phyloP scores from a whole-genome alignment of 1,284 basidiomycete species.

The Ustilago xerochloae region DNA sequence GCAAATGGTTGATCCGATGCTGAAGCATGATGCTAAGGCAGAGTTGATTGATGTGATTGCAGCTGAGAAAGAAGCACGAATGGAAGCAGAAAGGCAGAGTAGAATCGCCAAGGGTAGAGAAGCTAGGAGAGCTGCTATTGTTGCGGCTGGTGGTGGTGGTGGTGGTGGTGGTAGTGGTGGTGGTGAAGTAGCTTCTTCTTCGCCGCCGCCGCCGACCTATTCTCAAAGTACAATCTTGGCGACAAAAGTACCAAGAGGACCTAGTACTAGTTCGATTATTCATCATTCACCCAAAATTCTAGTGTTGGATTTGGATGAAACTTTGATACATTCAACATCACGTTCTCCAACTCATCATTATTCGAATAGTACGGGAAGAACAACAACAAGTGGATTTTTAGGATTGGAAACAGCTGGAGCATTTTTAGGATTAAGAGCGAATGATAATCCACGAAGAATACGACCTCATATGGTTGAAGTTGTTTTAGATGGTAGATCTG shows the following conservation, averaged over 20 bases:
- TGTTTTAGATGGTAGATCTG: slow-evolving; percentile 85
- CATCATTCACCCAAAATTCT: slow-evolving; percentile 66
- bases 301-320: slow-evolving; percentile 93
- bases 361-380: slow-evolving; percentile 13
- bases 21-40: slow-evolving; percentile 45
- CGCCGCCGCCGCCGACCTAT: not conserved
- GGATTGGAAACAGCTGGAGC: slow-evolving; percentile 59
- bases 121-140: slow-evolving; percentile 24
- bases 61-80: slow-evolving; percentile 41
- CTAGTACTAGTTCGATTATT: slow-evolving; percentile 50
- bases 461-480: slow-evolving; percentile 95
- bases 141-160: not conserved
- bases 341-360: slow-evolving; percentile 72
- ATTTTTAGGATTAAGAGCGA: slow-evolving; percentile 58
- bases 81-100: slow-evolving; percentile 40
- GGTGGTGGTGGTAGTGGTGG: not conserved
- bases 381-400: slow-evolving; percentile 44
- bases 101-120: slow-evolving; percentile 32
- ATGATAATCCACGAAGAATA: slow-evolving; percentile 69
- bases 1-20: slow-evolving; percentile 55
- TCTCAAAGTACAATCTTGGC: slow-evolving; percentile 2
- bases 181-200: not conserved
- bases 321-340: slow-evolving; percentile 95
- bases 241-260: slow-evolving; percentile 32
- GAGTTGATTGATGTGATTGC: slow-evolving; percentile 28